Percentiles rank a stretch among this genome's conserved stretches.
phyloP scores from a whole-genome alignment of 2,329 filamentous ascomycete genomes.

The Botrytis byssoidea region DNA sequence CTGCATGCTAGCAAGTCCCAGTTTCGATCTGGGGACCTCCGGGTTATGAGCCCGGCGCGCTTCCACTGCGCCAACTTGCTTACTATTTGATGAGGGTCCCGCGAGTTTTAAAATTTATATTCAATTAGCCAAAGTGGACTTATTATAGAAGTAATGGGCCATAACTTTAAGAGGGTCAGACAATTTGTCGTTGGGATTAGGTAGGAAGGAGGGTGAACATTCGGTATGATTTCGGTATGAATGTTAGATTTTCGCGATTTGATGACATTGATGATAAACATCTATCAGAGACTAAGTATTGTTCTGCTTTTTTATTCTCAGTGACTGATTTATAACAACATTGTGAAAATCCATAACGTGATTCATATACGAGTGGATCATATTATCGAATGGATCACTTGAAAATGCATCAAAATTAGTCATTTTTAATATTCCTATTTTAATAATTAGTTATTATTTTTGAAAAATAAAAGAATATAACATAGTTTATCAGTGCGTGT shows the following conservation, averaged over 20 bases:
- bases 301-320: no score
- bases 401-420: no score
- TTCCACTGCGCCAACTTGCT: conserved; percentile 34
- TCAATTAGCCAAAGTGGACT: accelerated
- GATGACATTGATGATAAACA: background rate
- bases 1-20: background rate
- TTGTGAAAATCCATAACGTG: no score
- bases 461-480: no score
- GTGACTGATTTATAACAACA: no score
- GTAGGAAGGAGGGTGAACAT: conserved; percentile 5
- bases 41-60: conserved; percentile 42
- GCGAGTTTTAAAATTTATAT: background rate
- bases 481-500: no score
- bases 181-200: background rate
- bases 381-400: no score
- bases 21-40: conserved; percentile 40
- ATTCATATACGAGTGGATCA: no score
- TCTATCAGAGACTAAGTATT: no score
- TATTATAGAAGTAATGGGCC: background rate
- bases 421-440: no score
- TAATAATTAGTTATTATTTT: no score
- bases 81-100: accelerated
- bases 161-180: background rate
- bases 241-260: background rate
- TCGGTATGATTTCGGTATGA: background rate